Conservation (phyloP, 495 filamentous ascomycete species). For the Hypoxylon intermedium region DNA sequence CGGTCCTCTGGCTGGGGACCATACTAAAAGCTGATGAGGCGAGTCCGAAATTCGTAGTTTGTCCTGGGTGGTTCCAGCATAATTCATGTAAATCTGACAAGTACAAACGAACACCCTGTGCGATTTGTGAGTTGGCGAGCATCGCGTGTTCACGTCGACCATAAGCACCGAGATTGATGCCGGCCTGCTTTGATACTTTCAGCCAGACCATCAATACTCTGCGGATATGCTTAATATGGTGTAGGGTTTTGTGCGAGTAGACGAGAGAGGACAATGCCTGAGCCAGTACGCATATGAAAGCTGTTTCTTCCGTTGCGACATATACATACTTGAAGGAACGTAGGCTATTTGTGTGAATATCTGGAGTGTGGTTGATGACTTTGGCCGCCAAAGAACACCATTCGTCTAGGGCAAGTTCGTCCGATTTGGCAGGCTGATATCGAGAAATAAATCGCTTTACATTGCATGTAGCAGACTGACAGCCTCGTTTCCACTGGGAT, state of each 20-base stretch:
- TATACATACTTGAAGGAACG: no score
- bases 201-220: slow-evolving; percentile 5
- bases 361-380: not conserved
- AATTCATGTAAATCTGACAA: no score
- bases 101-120: not conserved
- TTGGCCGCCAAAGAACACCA: slow-evolving; percentile 1
- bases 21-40: slow-evolving; percentile 17
- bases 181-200: not conserved
- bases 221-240: not conserved
- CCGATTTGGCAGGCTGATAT: no score
- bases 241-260: not conserved
- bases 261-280: not conserved
- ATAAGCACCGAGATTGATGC: slow-evolving; percentile 9
- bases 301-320: not conserved
- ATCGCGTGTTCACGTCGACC: slow-evolving; percentile 3
- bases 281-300: not conserved
- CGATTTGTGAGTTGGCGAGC: not conserved
- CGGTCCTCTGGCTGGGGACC: slow-evolving; percentile 27
- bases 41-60: not conserved
- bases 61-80: no score
- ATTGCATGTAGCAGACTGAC: no score
- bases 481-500: not conserved
- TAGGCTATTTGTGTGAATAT: not conserved
- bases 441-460: no score
- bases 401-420: no score